Conservation (phyloP, 2,329 filamentous ascomycete genomes). For the Xylaria multiplex region DNA sequence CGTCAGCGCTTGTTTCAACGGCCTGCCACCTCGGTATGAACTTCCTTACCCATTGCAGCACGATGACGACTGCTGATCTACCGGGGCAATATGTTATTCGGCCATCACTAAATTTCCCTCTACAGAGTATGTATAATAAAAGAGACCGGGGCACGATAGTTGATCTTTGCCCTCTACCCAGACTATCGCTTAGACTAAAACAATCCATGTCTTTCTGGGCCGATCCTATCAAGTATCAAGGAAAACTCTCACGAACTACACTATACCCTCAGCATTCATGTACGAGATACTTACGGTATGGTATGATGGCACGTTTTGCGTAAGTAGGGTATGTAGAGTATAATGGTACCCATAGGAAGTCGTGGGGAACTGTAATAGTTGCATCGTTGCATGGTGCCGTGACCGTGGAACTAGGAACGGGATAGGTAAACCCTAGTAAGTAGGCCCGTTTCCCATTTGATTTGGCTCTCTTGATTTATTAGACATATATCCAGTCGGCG, state of each 20-base stretch:
- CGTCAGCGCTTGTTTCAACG: constrained; percentile 31
- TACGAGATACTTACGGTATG: neutral
- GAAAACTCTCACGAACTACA: neutral
- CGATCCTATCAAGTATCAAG: neutral
- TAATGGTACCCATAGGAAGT: neutral
- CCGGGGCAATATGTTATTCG: neutral
- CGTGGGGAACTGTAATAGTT: no score
- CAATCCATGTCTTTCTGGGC: neutral
- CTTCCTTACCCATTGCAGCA: neutral
- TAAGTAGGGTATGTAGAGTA: neutral
- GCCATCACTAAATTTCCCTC: neutral
- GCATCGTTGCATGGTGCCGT: no score
- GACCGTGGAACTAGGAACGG: no score
- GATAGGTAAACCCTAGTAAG: neutral
- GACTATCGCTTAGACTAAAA: neutral
- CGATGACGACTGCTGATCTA: constrained; percentile 24
- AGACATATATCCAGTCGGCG: constrained; percentile 4
- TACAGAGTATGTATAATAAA: neutral
- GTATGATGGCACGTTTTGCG: neutral
- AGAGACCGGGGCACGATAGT: neutral
- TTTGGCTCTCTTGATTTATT: neutral
- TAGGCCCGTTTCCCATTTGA: constrained; percentile 4
- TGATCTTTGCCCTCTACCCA: neutral
- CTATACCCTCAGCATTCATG: neutral
- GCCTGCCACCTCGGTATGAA: constrained; percentile 13